Evolutionary conservation across 2,329 filamentous ascomycete species (phyloP).

Genomic region (Diaporthe caulivora): DNA sequence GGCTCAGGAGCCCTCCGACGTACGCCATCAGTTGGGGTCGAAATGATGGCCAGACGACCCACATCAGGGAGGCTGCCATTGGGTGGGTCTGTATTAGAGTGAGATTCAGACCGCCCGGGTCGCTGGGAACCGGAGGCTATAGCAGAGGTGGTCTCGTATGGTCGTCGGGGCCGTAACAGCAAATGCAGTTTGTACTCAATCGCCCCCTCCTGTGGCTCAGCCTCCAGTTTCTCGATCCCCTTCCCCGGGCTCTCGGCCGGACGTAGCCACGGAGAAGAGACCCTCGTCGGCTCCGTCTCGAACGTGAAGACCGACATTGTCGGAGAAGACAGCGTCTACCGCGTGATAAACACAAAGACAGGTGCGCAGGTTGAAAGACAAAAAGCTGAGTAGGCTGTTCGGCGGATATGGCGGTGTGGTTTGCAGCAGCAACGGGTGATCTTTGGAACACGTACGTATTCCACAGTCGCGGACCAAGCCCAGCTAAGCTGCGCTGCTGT

Average conservation of each 20-base stretch:
- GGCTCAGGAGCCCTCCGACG: constrained; percentile 26
- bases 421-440: constrained; percentile 5
- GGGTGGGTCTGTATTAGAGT: not conserved
- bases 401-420: constrained; percentile 32
- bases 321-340: constrained; percentile 4
- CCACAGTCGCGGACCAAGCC: not conserved
- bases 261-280: constrained; percentile 90
- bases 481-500: not conserved
- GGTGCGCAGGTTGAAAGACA: not conserved
- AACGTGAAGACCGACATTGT: constrained; percentile 99
- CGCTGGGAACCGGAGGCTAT: constrained; percentile 31
- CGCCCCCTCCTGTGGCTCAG: constrained; percentile 93
- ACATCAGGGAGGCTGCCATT: constrained; percentile 37
- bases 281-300: constrained; percentile 86
- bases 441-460: constrained; percentile 21
- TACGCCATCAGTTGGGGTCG: constrained; percentile 8
- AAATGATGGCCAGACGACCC: constrained; percentile 45
- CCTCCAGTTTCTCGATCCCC: constrained; percentile 79
- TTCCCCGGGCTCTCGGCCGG: constrained; percentile 59
- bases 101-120: constrained; percentile 12
- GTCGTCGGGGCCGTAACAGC: constrained; percentile 81
- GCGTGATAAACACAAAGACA: not conserved
- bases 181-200: constrained; percentile 98
- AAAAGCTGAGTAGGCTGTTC: not conserved
- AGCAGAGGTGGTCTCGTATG: constrained; percentile 76